Evolutionary conservation across 2,329 filamentous ascomycete genomes (phyloP).

Genomic region (Fusarium sublunatum): DNA sequence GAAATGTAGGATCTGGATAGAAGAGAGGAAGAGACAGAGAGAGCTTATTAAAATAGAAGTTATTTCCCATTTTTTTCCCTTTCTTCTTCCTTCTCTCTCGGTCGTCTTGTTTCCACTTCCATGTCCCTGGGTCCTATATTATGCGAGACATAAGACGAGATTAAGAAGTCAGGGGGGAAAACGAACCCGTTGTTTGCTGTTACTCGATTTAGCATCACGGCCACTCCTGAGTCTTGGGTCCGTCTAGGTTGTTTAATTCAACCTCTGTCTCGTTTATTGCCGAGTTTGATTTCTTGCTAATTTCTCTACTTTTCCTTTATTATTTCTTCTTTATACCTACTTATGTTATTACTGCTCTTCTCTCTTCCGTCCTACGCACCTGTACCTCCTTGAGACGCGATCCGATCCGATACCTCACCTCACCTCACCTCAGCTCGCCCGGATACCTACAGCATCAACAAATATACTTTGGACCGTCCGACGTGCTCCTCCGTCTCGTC

Average conservation of each 20-base stretch:
- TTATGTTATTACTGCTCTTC: background rate
- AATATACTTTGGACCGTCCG: conserved; percentile 7
- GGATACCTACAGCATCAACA: conserved; percentile 4
- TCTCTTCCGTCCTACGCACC: background rate
- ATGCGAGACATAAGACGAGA: conserved; percentile 29
- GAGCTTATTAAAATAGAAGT: conserved; percentile 19
- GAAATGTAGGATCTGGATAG: background rate
- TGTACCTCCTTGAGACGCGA: background rate
- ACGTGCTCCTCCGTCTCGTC: conserved; percentile 25
- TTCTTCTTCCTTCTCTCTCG: background rate
- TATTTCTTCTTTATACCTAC: background rate
- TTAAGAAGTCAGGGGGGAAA: conserved; percentile 15
- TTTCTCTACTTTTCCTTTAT: conserved; percentile 1
- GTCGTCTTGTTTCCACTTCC: conserved; percentile 2
- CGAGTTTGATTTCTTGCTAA: conserved; percentile 13
- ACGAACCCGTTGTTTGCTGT: conserved; percentile 13
- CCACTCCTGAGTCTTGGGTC: conserved; percentile 22
- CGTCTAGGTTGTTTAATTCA: conserved; percentile 25
- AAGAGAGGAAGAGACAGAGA: conserved; percentile 3
- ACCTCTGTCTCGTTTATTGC: conserved; percentile 18
- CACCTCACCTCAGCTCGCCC: background rate
- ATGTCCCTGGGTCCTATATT: conserved; percentile 6
- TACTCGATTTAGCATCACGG: conserved; percentile 34
- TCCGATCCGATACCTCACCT: background rate
- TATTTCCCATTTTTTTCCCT: conserved; percentile 10